Percentiles rank a stretch among this genome's conserved stretches.
These are phyloP conservation scores for Macadamia tetraphylla DNA, from an alignment of 164 flowering plant species.

Conservation along the genomic window DNA sequence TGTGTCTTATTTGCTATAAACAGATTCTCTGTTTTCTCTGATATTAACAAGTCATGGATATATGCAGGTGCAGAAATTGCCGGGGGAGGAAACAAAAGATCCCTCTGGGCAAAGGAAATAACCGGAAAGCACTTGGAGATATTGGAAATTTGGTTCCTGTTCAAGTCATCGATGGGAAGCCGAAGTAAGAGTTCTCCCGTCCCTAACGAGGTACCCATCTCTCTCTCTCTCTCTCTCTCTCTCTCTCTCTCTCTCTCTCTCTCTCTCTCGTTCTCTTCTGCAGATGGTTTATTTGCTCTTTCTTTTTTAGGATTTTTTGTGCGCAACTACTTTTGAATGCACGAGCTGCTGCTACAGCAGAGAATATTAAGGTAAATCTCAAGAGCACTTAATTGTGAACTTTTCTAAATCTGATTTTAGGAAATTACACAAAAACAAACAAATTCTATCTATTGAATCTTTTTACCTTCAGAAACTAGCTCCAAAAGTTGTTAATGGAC, in stretches of 20 bases:
- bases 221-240: too few relatives aligned
- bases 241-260: too few relatives aligned
- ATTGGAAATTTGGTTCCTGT: constrained; percentile 57
- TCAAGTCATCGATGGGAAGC: constrained; percentile 32
- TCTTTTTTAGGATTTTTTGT: constrained; percentile 44
- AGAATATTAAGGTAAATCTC: constrained; percentile 42
- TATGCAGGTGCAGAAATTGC: constrained; percentile 38
- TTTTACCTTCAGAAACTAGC: constrained; percentile 39
- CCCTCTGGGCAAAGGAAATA: constrained; percentile 40
- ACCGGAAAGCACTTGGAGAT: constrained; percentile 69
- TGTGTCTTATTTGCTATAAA: too few relatives aligned
- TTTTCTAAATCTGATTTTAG: too few relatives aligned
- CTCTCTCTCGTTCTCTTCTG: too few relatives aligned
- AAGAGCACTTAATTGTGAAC: too few relatives aligned
- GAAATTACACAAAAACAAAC: too few relatives aligned
- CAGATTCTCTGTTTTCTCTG: not conserved
- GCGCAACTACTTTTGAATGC: constrained; percentile 85
- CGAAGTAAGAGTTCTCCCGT: constrained; percentile 1
- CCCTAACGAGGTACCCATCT: constrained; percentile 23
- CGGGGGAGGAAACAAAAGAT: constrained; percentile 46
- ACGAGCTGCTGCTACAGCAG: constrained; percentile 52
- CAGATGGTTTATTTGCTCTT: too few relatives aligned
- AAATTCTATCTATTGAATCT: not conserved
- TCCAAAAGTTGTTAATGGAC: constrained; percentile 7
- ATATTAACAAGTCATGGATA: not conserved